A percentile compares a stretch with the other conserved stretches of the same genome.
phyloP scores from a whole-genome alignment of 2,329 filamentous ascomycete species.

The Fusarium scirpi region DNA sequence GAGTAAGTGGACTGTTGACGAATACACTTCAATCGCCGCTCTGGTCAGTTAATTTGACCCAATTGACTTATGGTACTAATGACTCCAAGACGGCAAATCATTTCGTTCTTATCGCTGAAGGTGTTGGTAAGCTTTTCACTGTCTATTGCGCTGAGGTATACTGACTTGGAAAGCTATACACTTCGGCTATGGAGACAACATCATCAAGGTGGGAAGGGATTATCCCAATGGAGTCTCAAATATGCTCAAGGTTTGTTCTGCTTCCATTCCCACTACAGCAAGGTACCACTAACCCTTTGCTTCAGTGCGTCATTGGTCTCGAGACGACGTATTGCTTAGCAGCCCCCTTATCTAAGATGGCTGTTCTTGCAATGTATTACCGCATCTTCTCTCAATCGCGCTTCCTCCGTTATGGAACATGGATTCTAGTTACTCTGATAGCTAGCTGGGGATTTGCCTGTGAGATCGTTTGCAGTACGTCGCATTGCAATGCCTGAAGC shows the following conservation, averaged over 20 bases:
- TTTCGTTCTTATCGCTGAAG: no score
- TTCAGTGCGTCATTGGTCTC: constrained; percentile 1
- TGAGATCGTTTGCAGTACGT: constrained; percentile 13
- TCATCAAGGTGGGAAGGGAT: background rate
- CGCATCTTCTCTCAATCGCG: constrained; percentile 7
- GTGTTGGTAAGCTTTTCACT: no score
- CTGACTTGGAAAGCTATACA: background rate
- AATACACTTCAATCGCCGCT: background rate
- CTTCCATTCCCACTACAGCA: no score
- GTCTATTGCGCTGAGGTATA: background rate
- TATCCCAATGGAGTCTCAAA: background rate
- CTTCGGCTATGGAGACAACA: constrained; percentile 2
- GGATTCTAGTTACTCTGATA: background rate
- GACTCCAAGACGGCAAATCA: no score
- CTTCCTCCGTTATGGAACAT: background rate
- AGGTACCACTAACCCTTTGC: background rate
- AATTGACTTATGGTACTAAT: no score
- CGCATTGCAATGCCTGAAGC: background rate
- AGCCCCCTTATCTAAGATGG: constrained; percentile 7
- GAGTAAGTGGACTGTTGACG: background rate
- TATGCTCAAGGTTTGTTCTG: constrained; percentile 7
- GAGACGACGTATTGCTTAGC: constrained; percentile 9
- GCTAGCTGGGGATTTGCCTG: constrained; percentile 8
- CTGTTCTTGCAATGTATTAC: constrained; percentile 17
- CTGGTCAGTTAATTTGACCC: background rate